Base-by-base conservation (phyloP, 2,329 filamentous ascomycete species). In the Xylariaceae sp. region DNA sequence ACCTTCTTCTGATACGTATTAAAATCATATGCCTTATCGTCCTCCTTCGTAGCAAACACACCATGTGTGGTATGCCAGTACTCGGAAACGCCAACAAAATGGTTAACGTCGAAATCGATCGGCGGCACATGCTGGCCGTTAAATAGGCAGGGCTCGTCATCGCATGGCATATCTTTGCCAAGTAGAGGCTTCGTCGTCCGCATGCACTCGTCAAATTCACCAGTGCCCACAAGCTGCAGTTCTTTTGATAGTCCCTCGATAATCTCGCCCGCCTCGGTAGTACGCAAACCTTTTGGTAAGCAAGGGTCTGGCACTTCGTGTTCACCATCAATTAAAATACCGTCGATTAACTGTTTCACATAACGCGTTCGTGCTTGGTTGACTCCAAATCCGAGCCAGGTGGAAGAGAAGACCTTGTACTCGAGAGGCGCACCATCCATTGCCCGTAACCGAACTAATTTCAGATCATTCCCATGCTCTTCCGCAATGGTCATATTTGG, bases 21-120 rank as follows among this genome's bases (percentile, higher is more conserved):
- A 62, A 96, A 90, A 66, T 97, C 92, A 70, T 97, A 99, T 0
- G 89, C 85, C 61, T 52, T 57, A 13, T 90, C 87, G 62, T 92
- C 89, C 61, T 89, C 87, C 57, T 83, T 81, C 59, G 90, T 85
- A 3, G 85, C 85, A 64, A 99, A 97, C 2, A 97, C 87, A 49
- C 94, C 92, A 65, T 99, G 94, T 0, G 94, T 99, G 0, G 93
- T 96, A 71, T 99, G 94, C 93, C 94, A 99, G 73, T 96, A 99
- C 69, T 99, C 94, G 1, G 93, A 97, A 3, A 99, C 93, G 9
- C 94, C 94, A 23, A 99, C 87, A 66, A 99, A 99, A 70, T 97
- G 95, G 65, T 99, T 99, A 29, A 97, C 87, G 58, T 94, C 88
- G 67, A 97, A 99, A 70, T 99, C 94, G 60, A 99, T 97, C 3